phyloP scores from a whole-genome alignment of 139 green algal species.

The Volvox reticuliferus region DNA sequence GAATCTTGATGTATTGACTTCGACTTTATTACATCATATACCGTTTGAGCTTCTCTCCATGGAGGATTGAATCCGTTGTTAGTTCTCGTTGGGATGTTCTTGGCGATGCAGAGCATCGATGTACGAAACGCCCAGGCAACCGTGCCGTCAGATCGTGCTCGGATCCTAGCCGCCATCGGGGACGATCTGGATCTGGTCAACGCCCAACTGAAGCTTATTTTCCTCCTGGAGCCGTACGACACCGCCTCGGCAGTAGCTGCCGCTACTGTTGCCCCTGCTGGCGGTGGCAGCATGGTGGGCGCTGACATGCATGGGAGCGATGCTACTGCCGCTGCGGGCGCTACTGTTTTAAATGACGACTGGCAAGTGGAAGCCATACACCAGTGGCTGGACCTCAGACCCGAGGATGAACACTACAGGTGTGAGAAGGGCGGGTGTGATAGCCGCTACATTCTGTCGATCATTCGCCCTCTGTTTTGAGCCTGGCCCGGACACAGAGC shows the following conservation, averaged over 20 bases:
- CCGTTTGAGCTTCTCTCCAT: too few species aligned
- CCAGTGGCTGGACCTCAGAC: background rate
- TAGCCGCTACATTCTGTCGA: too few species aligned
- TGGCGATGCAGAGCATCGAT: slow-evolving; percentile 31
- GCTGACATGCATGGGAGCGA: too few species aligned
- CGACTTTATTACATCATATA: too few species aligned
- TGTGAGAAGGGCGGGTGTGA: too few species aligned
- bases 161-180: slow-evolving; percentile 28
- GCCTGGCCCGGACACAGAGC: too few species aligned
- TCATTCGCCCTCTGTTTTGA: too few species aligned
- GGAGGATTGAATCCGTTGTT: too few species aligned
- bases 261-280: background rate
- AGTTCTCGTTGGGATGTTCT: too few species aligned
- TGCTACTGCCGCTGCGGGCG: background rate
- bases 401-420: slow-evolving; percentile 7
- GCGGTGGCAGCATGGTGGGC: too few species aligned
- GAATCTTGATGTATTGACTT: too few species aligned
- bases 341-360: background rate
- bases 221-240: slow-evolving; percentile 41
- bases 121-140: slow-evolving; percentile 33
- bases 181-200: slow-evolving; percentile 32
- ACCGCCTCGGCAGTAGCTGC: background rate
- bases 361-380: background rate
- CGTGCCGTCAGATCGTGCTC: slow-evolving; percentile 10
- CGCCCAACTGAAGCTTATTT: slow-evolving; percentile 33